Percentiles rank a stretch among this genome's conserved stretches.
These are phyloP conservation scores for Kokia cookei DNA, from an alignment of 441 rosid genomes.

Conservation along the genomic window DNA sequence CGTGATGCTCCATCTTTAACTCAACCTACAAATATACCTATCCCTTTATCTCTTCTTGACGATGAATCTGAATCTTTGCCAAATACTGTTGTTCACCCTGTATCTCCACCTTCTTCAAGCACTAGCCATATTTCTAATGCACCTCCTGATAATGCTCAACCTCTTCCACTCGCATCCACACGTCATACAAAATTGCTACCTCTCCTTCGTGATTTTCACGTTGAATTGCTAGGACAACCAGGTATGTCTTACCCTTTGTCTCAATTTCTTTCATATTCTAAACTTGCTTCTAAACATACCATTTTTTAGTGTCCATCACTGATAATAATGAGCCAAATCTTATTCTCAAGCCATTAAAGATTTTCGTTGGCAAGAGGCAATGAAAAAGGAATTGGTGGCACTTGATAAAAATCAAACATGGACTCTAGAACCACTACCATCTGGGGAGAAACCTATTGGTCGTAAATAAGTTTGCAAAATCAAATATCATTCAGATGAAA, in stretches of 20 bases:
- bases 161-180: too few species aligned
- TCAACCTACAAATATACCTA: too few species aligned
- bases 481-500: not conserved
- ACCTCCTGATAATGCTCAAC: too few species aligned
- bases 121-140: too few species aligned
- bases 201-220: not conserved
- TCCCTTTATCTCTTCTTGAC: too few species aligned
- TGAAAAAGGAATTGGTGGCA: not conserved
- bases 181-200: not conserved
- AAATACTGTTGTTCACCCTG: too few species aligned
- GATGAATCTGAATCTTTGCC: too few species aligned
- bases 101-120: too few species aligned
- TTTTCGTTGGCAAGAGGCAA: not conserved
- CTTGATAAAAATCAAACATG: not conserved
- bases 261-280: too few species aligned
- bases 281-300: not conserved
- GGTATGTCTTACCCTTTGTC: not conserved
- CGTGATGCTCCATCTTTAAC: too few species aligned
- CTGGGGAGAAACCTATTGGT: not conserved
- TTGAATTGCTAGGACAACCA: not conserved
- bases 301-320: not conserved
- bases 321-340: not conserved
- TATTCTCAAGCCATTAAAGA: not conserved
- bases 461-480: not conserved
- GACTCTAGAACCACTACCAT: not conserved